Conservation (phyloP, 75 land plant genomes). For the Cryptomeria japonica region DNA sequence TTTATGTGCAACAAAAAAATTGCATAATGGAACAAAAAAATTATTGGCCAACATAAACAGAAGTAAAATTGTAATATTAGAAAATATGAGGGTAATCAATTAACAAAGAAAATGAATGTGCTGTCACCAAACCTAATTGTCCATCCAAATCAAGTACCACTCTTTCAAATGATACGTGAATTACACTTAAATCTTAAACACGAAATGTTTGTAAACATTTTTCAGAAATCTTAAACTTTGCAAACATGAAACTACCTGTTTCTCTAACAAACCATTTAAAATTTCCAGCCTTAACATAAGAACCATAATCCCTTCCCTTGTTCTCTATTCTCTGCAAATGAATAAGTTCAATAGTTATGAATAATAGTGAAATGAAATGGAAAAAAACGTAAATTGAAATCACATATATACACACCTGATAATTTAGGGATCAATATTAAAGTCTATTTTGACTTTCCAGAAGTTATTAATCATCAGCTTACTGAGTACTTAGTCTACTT, state of each 20-base stretch:
- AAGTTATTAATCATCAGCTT: not conserved
- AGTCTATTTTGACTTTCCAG: not conserved
- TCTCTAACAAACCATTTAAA: slow-evolving; percentile 93
- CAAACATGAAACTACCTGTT: slow-evolving; percentile 59
- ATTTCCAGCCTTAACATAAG: slow-evolving; percentile 69
- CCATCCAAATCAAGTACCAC: not conserved
- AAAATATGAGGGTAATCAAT: not conserved
- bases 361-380: not conserved
- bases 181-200: not conserved
- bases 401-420: not conserved
- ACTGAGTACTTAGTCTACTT: not conserved
- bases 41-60: not conserved
- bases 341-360: slow-evolving; percentile 6
- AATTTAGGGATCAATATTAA: not conserved
- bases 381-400: not conserved
- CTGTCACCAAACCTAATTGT: not conserved
- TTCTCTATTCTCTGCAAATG: slow-evolving; percentile 76
- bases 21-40: not conserved
- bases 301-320: slow-evolving; percentile 92
- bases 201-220: not conserved
- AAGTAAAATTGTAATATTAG: not conserved
- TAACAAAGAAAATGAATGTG: not conserved
- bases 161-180: not conserved
- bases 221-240: not conserved
- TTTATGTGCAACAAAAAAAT: not conserved